A percentile compares a stretch with the other conserved stretches of the same genome.
phyloP scores from a whole-genome alignment of 2,329 filamentous ascomycete genomes.

The Xylariomycetidae sp. region DNA sequence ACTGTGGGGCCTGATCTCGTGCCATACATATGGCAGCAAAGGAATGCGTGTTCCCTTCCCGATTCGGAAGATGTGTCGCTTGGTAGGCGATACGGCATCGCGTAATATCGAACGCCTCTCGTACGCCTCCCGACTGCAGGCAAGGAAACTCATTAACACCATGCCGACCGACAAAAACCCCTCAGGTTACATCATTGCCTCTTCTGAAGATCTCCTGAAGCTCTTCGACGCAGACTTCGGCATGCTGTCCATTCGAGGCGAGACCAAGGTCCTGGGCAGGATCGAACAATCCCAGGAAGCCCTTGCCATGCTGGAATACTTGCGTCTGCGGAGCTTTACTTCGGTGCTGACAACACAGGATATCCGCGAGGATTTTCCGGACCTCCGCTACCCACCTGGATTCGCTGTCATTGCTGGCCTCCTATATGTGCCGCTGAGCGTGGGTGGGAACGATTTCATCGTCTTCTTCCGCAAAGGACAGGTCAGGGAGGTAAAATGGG shows the following conservation, averaged over 20 bases:
- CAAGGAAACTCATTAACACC: constrained; percentile 82
- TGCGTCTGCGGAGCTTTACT: constrained; percentile 67
- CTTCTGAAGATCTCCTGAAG: constrained; percentile 76
- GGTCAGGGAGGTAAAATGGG: constrained; percentile 73
- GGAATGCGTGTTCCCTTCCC: constrained; percentile 92
- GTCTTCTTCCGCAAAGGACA: constrained; percentile 83
- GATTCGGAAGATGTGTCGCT: constrained; percentile 83
- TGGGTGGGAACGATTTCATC: constrained; percentile 75
- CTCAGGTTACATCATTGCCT: constrained; percentile 84
- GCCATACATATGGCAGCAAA: constrained; percentile 68
- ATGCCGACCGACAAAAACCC: constrained; percentile 75
- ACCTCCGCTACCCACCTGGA: constrained; percentile 71
- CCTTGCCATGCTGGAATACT: constrained; percentile 76
- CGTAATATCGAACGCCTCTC: constrained; percentile 83
- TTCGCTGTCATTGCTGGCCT: constrained; percentile 74
- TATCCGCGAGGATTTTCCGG: constrained; percentile 69
- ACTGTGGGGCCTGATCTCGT: constrained; percentile 83
- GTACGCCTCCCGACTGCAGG: constrained; percentile 77
- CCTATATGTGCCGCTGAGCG: constrained; percentile 73
- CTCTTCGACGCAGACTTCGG: constrained; percentile 87
- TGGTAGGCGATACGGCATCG: constrained; percentile 80
- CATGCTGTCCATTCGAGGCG: constrained; percentile 75
- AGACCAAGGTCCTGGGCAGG: constrained; percentile 78
- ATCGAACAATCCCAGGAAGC: constrained; percentile 75
- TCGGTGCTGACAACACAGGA: constrained; percentile 76